These are phyloP conservation scores for Carex sylvatica DNA, from an alignment of 202 grass and related monocot genomes.

Conservation along the genomic window DNA sequence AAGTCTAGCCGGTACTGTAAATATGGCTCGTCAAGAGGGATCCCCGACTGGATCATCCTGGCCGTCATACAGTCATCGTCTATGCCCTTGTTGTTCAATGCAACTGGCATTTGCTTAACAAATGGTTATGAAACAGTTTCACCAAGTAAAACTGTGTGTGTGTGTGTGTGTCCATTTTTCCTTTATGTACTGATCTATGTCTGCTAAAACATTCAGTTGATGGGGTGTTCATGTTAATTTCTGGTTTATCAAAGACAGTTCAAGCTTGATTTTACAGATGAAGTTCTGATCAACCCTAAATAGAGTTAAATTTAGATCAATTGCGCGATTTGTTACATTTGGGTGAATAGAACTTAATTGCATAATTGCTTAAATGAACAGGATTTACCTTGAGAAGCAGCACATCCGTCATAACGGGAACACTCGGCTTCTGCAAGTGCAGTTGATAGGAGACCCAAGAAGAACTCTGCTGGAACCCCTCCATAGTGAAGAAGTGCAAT, in stretches of 20 bases:
- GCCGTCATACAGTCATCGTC: slow-evolving; percentile 48
- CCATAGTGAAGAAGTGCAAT: slow-evolving; percentile 57
- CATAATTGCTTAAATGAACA: not conserved
- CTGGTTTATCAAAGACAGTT: not conserved
- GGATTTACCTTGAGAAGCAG: slow-evolving; percentile 45
- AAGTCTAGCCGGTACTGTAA: slow-evolving; percentile 42
- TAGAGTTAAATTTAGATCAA: not conserved
- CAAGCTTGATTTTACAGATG: not conserved
- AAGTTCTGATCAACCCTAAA: not conserved
- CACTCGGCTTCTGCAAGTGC: slow-evolving; percentile 40
- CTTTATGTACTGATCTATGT: not conserved
- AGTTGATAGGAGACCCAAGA: slow-evolving; percentile 58
- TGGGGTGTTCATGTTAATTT: not conserved
- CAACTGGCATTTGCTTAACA: slow-evolving; percentile 46
- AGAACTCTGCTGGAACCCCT: slow-evolving; percentile 63
- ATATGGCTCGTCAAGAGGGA: slow-evolving; percentile 55
- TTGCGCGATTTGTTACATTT: not conserved
- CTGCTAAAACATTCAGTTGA: not conserved
- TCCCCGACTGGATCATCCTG: slow-evolving; percentile 63
- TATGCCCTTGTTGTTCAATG: slow-evolving; percentile 49
- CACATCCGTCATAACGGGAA: slow-evolving; percentile 11
- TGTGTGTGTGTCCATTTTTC: no score
- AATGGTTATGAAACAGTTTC: not conserved
- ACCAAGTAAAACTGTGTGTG: not conserved
- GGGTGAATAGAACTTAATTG: not conserved